A percentile compares a stretch with the other conserved stretches of the same genome.
These are phyloP conservation scores for Arthroderma uncinatum DNA, from an alignment of 2,329 filamentous ascomycete genomes.

Conservation along the genomic window DNA sequence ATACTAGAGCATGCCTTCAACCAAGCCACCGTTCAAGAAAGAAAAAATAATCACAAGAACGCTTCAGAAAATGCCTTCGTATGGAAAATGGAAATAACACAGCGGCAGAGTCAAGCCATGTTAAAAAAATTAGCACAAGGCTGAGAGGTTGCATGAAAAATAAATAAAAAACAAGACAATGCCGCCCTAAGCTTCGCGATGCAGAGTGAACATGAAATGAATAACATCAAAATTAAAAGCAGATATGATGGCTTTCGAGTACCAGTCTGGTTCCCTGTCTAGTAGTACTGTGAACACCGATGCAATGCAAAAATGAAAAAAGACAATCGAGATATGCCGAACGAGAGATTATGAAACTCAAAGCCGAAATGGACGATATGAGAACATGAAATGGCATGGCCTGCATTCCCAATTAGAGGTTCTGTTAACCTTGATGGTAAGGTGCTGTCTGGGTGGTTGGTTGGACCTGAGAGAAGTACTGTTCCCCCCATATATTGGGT, in stretches of 20 bases:
- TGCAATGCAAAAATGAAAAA: not conserved
- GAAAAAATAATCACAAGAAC: not conserved
- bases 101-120: not conserved
- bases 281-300: slow-evolving; percentile 2
- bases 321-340: not conserved
- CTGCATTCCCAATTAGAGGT: not conserved
- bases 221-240: not conserved
- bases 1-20: not conserved
- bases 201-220: not conserved
- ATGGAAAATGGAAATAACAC: not conserved
- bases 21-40: not conserved
- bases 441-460: not conserved
- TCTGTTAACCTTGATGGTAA: not conserved
- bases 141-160: not conserved
- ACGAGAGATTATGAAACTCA: not conserved
- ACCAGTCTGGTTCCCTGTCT: not conserved
- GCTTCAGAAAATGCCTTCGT: not conserved
- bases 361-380: not conserved
- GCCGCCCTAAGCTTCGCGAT: not conserved
- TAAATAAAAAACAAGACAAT: not conserved
- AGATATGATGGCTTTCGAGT: not conserved
- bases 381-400: not conserved
- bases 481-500: slow-evolving; percentile 33
- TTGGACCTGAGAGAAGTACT: slow-evolving; percentile 16
- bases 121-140: not conserved